Percentiles rank a stretch among this genome's conserved stretches.
Evolutionary conservation across 768 basidiomycete species (phyloP).

Genomic region (Boletellus sp.): DNA sequence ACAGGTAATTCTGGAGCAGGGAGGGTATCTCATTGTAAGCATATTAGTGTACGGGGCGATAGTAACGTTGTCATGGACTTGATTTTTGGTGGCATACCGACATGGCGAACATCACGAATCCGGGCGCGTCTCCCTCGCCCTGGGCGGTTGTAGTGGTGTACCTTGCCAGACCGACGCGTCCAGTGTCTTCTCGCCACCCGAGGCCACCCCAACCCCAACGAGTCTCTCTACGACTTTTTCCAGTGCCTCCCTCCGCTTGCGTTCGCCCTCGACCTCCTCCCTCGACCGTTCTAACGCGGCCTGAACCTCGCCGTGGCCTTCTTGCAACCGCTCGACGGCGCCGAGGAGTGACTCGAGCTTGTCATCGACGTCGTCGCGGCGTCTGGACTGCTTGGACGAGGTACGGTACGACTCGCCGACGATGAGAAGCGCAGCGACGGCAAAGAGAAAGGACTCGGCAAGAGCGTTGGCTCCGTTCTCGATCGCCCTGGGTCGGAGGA

Average conservation of each 20-base stretch:
- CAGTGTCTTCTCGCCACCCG: constrained; percentile 40
- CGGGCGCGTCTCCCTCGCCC: too few relatives aligned
- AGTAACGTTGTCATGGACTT: too few relatives aligned
- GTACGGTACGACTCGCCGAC: constrained; percentile 74
- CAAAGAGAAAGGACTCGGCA: constrained; percentile 82
- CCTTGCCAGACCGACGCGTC: constrained; percentile 45
- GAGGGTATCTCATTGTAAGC: constrained; percentile 8
- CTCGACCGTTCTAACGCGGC: constrained; percentile 43
- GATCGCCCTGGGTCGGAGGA: constrained; percentile 80
- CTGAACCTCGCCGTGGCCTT: constrained; percentile 40
- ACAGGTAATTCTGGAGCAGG: background rate
- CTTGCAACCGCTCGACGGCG: constrained; percentile 44
- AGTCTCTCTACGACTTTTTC: constrained; percentile 60
- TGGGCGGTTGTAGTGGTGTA: constrained; percentile 47
- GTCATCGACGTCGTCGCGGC: constrained; percentile 72
- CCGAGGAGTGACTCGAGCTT: constrained; percentile 55
- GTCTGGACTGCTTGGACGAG: constrained; percentile 63
- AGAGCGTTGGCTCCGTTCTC: constrained; percentile 83
- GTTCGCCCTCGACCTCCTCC: constrained; percentile 34
- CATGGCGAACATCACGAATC: too few relatives aligned
- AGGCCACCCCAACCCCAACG: constrained; percentile 63
- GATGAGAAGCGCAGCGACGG: constrained; percentile 70
- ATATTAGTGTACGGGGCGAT: background rate
- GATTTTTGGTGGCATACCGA: too few relatives aligned
- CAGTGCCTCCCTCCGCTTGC: constrained; percentile 59